A percentile compares a stretch with the other conserved stretches of the same genome.
Conservation (phyloP, 129 eudicot species). For the Artemisia tridentata region DNA sequence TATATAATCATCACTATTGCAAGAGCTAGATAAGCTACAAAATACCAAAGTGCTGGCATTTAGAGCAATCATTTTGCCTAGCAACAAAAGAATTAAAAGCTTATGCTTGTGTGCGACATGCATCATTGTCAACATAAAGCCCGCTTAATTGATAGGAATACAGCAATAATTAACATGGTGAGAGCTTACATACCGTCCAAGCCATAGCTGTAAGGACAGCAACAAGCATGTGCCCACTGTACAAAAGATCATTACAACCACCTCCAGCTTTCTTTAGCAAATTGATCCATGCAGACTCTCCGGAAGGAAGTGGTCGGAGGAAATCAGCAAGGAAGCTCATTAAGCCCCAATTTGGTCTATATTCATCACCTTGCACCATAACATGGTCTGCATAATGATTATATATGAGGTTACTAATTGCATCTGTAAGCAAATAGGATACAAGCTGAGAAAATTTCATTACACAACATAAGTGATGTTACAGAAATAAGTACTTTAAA, state of each 20-base stretch:
- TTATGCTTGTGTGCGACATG: not conserved
- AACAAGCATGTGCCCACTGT: conserved; percentile 98
- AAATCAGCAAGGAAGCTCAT: conserved; percentile 93
- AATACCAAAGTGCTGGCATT: not conserved
- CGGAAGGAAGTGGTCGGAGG: conserved; percentile 66
- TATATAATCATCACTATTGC: not conserved
- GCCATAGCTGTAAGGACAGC: conserved; percentile 99
- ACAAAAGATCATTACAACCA: conserved; percentile 95
- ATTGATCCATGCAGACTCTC: conserved; percentile 78
- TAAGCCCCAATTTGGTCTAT: conserved; percentile 78
- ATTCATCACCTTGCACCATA: conserved; percentile 51
- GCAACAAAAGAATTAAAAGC: not conserved
- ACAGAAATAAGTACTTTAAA: not conserved
- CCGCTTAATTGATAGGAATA: not conserved
- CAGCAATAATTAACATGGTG: not conserved
- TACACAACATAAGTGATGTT: not conserved
- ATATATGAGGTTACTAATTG: conserved; percentile 5
- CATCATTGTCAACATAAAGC: not conserved
- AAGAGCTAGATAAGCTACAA: not conserved
- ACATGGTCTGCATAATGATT: conserved; percentile 46
- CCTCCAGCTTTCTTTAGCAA: conserved; percentile 91
- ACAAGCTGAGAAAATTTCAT: not conserved
- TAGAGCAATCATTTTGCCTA: not conserved
- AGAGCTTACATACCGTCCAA: conserved; percentile 69
- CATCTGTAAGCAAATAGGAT: not conserved